Evolutionary conservation across 169 alveolate species (phyloP).

Genomic region (Plasmodium gallinaceum): DNA sequence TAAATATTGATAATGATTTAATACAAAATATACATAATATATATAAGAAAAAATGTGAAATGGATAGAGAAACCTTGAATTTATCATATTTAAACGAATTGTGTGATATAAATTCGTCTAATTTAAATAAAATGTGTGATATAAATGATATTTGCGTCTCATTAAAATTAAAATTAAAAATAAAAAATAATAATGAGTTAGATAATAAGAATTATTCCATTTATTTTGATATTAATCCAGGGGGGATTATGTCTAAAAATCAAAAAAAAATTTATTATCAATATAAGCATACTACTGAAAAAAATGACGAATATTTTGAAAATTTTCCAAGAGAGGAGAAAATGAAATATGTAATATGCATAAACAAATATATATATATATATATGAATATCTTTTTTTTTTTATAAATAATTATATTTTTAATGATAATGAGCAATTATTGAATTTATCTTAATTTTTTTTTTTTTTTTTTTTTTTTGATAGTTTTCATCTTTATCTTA

Average conservation of each 20-base stretch:
- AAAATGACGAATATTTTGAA: conserved; percentile 12
- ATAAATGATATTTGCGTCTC: conserved; percentile 25
- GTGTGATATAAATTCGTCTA: background rate
- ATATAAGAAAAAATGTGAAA: conserved; percentile 12
- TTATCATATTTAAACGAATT: background rate
- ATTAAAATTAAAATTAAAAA: conserved; percentile 29
- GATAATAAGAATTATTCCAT: background rate
- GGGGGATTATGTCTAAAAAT: conserved; percentile 63
- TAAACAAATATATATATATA: background rate
- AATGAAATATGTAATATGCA: conserved; percentile 52
- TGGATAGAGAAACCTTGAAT: background rate
- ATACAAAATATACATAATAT: conserved; percentile 22
- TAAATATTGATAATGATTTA: conserved; percentile 15
- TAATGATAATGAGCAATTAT: background rate
- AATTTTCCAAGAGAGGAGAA: conserved; percentile 23
- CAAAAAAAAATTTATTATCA: conserved; percentile 24
- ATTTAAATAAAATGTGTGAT: conserved; percentile 19
- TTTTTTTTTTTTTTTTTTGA: background rate
- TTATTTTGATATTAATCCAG: conserved; percentile 45
- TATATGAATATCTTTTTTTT: background rate
- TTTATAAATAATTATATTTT: background rate
- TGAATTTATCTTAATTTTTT: background rate
- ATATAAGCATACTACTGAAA: conserved; percentile 22
- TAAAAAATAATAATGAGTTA: conserved; percentile 27
- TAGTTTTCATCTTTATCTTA: conserved; percentile 31